Conservation (phyloP, 345 rosid species). For the Punica granatum region DNA sequence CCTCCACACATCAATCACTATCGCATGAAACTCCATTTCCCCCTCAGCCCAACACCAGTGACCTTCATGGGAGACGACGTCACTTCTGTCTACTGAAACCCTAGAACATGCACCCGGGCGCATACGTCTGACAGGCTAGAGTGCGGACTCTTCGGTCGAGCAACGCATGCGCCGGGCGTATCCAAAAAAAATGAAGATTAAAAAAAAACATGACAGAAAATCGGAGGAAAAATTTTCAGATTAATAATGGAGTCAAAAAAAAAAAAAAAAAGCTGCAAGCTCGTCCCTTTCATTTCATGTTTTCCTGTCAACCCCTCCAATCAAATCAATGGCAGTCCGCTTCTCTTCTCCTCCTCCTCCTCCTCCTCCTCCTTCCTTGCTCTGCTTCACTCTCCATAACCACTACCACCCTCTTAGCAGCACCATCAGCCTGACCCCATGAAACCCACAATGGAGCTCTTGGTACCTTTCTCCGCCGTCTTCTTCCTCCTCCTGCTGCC, state of each 20-base stretch:
- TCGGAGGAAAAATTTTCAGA: not conserved
- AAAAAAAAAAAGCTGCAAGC: constrained; percentile 4
- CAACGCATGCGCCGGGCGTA: not conserved
- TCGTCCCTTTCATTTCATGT: not conserved
- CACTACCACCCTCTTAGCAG: not conserved
- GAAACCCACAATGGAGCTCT: not conserved
- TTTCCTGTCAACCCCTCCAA: constrained; percentile 3
- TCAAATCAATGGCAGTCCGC: constrained; percentile 1
- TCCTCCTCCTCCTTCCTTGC: too few species aligned
- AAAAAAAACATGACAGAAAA: too few species aligned
- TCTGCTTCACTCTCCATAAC: not conserved
- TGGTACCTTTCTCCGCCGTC: too few species aligned
- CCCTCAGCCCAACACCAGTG: not conserved
- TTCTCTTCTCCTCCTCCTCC: not conserved
- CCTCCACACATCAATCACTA: not conserved
- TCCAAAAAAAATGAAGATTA: too few species aligned
- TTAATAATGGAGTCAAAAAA: constrained; percentile 3
- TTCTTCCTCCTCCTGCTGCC: not conserved
- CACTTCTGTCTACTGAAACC: not conserved
- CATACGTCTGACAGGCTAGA: not conserved
- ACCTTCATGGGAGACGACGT: constrained; percentile 1
- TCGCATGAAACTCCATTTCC: not conserved
- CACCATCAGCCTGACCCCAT: not conserved
- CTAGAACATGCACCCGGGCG: not conserved
- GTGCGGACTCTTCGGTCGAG: too few species aligned